Evolutionary conservation across 805 yeast species (phyloP).

Genomic region (Wickerhamomyces strasburgensis): DNA sequence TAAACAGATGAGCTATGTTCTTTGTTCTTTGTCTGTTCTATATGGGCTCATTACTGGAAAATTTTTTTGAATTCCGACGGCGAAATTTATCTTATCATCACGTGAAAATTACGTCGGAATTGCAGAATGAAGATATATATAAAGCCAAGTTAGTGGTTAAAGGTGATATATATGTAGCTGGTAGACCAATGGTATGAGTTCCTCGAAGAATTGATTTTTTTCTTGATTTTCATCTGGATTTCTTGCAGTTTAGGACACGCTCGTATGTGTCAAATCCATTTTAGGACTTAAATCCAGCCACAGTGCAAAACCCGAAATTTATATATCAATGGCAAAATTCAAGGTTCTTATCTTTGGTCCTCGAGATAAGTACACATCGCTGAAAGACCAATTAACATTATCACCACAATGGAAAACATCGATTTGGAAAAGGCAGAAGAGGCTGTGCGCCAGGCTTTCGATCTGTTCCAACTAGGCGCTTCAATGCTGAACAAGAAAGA

Average conservation of each 20-base stretch:
- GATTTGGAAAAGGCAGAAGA: slow-evolving; percentile 16
- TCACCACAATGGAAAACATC: no score
- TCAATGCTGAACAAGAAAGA: slow-evolving; percentile 15
- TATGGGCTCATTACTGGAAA: slow-evolving; percentile 1
- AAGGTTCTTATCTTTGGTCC: no score
- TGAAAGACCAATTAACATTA: no score
- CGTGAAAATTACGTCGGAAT: slow-evolving; percentile 8
- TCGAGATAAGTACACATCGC: no score
- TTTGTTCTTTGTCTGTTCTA: not conserved
- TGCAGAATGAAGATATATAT: no score
- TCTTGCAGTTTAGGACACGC: no score
- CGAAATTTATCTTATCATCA: slow-evolving; percentile 9
- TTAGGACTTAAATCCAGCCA: not conserved
- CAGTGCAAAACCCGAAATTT: not conserved
- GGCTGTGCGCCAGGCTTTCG: slow-evolving; percentile 23
- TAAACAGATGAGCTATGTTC: not conserved
- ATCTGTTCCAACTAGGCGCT: slow-evolving; percentile 21
- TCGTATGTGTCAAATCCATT: not conserved
- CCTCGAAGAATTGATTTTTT: no score
- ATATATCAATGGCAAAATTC: not conserved
- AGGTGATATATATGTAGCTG: no score
- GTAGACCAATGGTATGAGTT: no score
- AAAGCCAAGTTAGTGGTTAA: no score
- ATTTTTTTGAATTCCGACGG: slow-evolving; percentile 11
- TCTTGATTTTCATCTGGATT: no score